Conservation (phyloP, 192 early-diverging fungal genomes). For the Backusella psychrophila region DNA sequence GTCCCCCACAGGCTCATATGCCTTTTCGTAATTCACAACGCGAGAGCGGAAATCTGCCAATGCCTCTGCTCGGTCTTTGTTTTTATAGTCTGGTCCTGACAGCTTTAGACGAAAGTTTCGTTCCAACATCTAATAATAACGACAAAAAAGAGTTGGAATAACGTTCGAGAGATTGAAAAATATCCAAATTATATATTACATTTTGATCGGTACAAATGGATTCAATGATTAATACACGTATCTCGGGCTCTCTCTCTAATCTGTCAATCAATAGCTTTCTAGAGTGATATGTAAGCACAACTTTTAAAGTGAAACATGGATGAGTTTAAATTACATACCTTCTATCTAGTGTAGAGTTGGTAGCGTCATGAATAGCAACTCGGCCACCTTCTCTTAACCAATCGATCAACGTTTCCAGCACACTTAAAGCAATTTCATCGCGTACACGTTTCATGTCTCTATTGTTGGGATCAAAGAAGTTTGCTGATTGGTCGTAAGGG, state of each 20-base stretch:
- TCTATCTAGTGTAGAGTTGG: constrained; percentile 88
- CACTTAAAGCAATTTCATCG: constrained; percentile 88
- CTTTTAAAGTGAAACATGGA: not conserved
- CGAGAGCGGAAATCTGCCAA: constrained; percentile 83
- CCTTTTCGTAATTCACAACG: constrained; percentile 90
- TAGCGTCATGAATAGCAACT: constrained; percentile 93
- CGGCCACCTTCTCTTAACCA: constrained; percentile 91
- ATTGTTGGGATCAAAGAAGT: constrained; percentile 94
- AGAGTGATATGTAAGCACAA: not conserved
- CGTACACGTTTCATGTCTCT: constrained; percentile 68
- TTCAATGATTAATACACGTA: constrained; percentile 75
- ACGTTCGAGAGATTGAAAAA: not conserved
- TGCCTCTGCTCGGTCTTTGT: constrained; percentile 77
- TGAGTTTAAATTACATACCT: constrained; percentile 41
- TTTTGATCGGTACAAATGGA: constrained; percentile 81
- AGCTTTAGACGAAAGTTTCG: constrained; percentile 89
- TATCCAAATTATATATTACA: constrained; percentile 16
- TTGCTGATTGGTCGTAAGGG: constrained; percentile 60
- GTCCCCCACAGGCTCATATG: constrained; percentile 81
- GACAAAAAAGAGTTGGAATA: not conserved
- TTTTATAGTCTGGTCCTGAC: constrained; percentile 90
- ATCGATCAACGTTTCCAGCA: constrained; percentile 83
- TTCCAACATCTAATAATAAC: constrained; percentile 55
- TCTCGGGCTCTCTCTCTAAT: constrained; percentile 56
- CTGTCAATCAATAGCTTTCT: constrained; percentile 61